These are phyloP conservation scores for Chrysanthemum seticuspe DNA, from an alignment of 129 eudicot species.

Conservation along the genomic window DNA sequence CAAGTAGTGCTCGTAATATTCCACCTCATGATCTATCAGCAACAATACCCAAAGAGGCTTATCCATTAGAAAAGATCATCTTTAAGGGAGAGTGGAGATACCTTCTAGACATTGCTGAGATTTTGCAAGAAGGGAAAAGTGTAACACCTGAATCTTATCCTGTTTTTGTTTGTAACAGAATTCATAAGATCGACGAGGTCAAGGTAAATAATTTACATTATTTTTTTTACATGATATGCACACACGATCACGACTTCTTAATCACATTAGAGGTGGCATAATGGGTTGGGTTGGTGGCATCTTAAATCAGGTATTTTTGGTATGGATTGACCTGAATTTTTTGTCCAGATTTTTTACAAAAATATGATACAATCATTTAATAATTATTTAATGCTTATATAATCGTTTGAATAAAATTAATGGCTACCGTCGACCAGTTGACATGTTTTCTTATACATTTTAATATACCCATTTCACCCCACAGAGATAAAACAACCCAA, in stretches of 20 bases:
- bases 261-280: neutral
- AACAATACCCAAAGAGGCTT: slow-evolving; percentile 55
- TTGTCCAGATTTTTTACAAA: too few relatives aligned
- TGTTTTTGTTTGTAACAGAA: slow-evolving; percentile 61
- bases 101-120: slow-evolving; percentile 50
- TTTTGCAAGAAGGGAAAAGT: slow-evolving; percentile 37
- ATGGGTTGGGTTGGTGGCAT: neutral
- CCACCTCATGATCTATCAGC: slow-evolving; percentile 85
- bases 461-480: too few relatives aligned
- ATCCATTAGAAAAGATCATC: slow-evolving; percentile 76
- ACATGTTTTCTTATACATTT: too few relatives aligned
- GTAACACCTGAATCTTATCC: slow-evolving; percentile 45
- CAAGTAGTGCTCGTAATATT: slow-evolving; percentile 47
- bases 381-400: neutral
- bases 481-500: too few relatives aligned
- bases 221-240: slow-evolving; percentile 22
- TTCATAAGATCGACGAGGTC: slow-evolving; percentile 39
- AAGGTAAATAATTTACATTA: slow-evolving; percentile 48
- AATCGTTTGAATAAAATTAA: too few relatives aligned
- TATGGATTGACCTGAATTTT: neutral
- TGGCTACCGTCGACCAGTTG: too few relatives aligned
- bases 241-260: neutral
- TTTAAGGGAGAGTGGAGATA: slow-evolving; percentile 75
- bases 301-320: neutral
- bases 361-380: neutral